Evolutionary conservation across 768 basidiomycete species (phyloP).

Genomic region (Tricholoma hemisulphureum): DNA sequence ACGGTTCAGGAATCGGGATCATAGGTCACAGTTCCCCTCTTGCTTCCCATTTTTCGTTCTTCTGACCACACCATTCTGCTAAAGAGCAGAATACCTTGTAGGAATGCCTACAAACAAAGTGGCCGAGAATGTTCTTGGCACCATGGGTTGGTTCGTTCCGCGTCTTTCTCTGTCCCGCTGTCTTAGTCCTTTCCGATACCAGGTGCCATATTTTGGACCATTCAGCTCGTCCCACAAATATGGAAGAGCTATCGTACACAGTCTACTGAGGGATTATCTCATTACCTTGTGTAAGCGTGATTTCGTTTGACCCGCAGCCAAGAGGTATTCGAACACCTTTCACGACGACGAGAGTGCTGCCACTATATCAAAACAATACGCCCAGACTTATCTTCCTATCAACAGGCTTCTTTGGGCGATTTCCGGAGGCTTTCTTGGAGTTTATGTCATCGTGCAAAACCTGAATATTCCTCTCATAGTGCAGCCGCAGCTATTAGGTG

Average conservation of each 20-base stretch:
- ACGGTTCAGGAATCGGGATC: too few relatives aligned
- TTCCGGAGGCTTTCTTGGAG: slow-evolving; percentile 69
- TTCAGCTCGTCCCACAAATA: slow-evolving; percentile 67
- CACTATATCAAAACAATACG: too few relatives aligned
- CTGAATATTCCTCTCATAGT: slow-evolving; percentile 72
- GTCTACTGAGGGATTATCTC: slow-evolving; percentile 67
- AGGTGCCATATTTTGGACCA: slow-evolving; percentile 68
- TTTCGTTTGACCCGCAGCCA: slow-evolving; percentile 26
- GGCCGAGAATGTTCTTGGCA: slow-evolving; percentile 69
- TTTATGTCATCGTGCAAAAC: slow-evolving; percentile 60
- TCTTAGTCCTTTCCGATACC: background rate
- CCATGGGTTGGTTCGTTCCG: slow-evolving; percentile 48
- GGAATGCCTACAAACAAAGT: slow-evolving; percentile 48
- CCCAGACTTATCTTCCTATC: too few relatives aligned
- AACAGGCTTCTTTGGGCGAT: too few relatives aligned
- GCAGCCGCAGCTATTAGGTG: slow-evolving; percentile 63
- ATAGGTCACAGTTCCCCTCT: too few relatives aligned
- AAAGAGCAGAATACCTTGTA: too few relatives aligned
- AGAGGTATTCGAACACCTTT: slow-evolving; percentile 32
- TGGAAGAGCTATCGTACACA: slow-evolving; percentile 70
- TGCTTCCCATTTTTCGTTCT: too few relatives aligned
- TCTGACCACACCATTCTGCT: too few relatives aligned
- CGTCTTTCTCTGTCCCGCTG: background rate
- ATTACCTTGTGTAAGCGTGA: slow-evolving; percentile 66
- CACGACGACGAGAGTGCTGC: too few relatives aligned